Evolutionary conservation across 1,284 basidiomycete species (phyloP), one percentile per base, ranked within the genome.

Genomic region (Neotropicomus parvogracilis): DNA sequence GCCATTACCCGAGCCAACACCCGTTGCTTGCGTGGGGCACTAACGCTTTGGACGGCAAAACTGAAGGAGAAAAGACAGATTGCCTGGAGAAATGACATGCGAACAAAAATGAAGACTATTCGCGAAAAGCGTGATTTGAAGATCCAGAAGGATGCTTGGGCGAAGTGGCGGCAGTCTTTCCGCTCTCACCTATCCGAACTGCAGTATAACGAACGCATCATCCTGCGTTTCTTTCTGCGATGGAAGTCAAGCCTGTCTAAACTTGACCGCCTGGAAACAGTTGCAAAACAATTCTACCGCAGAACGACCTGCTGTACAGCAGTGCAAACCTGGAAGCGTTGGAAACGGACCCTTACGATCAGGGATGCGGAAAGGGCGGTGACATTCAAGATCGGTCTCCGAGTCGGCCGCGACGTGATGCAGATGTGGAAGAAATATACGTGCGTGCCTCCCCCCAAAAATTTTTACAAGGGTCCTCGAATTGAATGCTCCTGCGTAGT

Each of bases 61-160:
- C 57, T 77, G 1, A 76, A 73, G 52, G 71, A 76, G 55, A 78
- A 71, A 56, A 70, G 73, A 52, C 80, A 81, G 54, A 54, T 69
- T 6, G 68, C 73, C 41, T 85, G 85, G 84, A 74, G 83, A 21
- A 68, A 75, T 28, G 78, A 77, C 34, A 85, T 88, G 82, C 80
- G 86, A 19, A 58, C 68, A 41, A 81, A 77, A 52, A 83, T 87
- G 80, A 83, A 80, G 57, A 62, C 64, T 16, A 67, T 84, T 34
- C 79, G 77, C 41, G 75, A 77, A 45, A 78, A 69, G 48, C 72
- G 73, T 46, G 79, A 83, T 32, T 51, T 58, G 5, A 72, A 74
- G 52, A 58, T 84, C 39, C 62, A 70, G 57, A 77, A 71, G 56
- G 74, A 79, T 54, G 73, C 74, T 13, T 85, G 81, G 80, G 67